Base-by-base conservation (phyloP, 352 stramenopile genomes). In the Globisporangium ultimum region DNA sequence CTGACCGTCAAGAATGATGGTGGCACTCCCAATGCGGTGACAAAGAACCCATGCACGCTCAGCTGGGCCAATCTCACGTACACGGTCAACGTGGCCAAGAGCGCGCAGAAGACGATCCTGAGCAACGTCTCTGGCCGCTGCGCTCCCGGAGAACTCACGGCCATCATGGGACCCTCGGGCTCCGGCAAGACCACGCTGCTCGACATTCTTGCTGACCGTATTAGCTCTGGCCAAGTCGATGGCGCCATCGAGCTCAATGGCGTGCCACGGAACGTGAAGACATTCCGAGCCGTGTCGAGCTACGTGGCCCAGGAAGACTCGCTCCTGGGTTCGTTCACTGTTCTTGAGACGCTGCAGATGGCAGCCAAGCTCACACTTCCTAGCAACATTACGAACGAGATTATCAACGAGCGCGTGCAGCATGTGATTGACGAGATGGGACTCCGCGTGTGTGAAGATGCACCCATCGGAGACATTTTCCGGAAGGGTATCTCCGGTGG, bases 401-500 rank as follows among this genome's bases (percentile, higher is more conserved):
- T 76, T 42, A n/a, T 45, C 13, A 45, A 45, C 40, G 40, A 45
- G 17, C 74, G 80, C 22, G 76, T 89, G 5, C 74, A 91, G 38
- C 66, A 78, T 21, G 78, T 88, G 47, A 76, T 91, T n/a, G 75
- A 84, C 38, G 77, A 79, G 21, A 88, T 90, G 78, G 83, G 81
- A 0, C 61, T 93, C 11, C 68, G 74, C 2, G 62, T 55, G 10
- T 90, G 75, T 32, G 67, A 71, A 38, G 49, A 72, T 48, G 93
- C 87, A 9, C 70, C 72, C 42, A 83, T 96, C 0, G 89, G 88
- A 14, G 87, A 93, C 62, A 62, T 95, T 3, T 96, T 96, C 51
- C 73, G 85, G 63, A 89, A 93, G 63, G 90, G 88, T 0, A 80
- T 97, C 43, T 91, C 80, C 0, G 72, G 90, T 76, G 76, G 90